Conservation (phyloP, 306 rosid species). For the Malus asiatica region DNA sequence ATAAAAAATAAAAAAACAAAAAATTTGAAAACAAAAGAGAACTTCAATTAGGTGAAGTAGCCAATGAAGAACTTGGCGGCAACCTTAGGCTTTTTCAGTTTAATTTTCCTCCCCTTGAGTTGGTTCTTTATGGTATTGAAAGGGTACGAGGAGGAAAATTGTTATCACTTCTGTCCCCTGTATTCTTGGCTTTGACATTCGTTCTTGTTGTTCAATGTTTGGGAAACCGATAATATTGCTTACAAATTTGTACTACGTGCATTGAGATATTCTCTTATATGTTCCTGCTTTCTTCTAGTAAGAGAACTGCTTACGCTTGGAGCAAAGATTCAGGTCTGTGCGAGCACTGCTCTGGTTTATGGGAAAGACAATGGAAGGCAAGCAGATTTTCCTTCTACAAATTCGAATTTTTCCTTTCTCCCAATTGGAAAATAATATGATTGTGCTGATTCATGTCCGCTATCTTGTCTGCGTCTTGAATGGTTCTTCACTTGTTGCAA, state of each 20-base stretch:
- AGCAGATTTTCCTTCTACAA: background rate
- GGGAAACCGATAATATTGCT: background rate
- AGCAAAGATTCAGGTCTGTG: conserved; percentile 29
- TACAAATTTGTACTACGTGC: background rate
- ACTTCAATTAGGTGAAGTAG: background rate
- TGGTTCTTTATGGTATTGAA: too few species aligned
- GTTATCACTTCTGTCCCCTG: background rate
- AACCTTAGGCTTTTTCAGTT: background rate
- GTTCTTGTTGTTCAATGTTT: background rate
- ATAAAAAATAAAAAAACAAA: background rate
- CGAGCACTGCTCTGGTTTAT: conserved; percentile 26
- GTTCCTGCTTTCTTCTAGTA: conserved; percentile 17
- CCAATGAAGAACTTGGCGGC: conserved; percentile 1
- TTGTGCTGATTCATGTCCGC: background rate
- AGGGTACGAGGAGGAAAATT: too few species aligned
- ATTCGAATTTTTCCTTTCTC: background rate
- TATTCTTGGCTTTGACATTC: background rate
- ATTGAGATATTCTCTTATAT: background rate
- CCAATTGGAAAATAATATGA: background rate
- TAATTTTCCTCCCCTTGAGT: too few species aligned
- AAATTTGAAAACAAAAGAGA: background rate
- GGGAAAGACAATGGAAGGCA: conserved; percentile 33
- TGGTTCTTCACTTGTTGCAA: conserved; percentile 22
- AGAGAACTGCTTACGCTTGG: conserved; percentile 26
- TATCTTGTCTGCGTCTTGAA: conserved; percentile 5